Conservation (phyloP, 2,329 filamentous ascomycete genomes). For the Aspergillus amoenus region DNA sequence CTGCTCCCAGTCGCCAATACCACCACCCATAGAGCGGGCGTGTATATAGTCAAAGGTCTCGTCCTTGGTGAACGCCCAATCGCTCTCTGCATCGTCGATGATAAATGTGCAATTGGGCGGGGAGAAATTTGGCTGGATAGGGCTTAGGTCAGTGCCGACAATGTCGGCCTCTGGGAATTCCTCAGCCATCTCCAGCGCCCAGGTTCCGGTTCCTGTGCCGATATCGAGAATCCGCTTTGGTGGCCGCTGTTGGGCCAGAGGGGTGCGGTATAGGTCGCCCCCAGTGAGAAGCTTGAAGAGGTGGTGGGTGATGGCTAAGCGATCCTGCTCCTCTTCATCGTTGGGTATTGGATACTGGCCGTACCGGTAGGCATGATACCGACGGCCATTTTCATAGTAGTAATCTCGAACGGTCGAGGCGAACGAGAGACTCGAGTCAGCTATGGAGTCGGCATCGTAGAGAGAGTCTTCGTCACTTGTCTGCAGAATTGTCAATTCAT, state of each 20-base stretch:
- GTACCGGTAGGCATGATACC: conserved; percentile 44
- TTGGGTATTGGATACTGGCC: conserved; percentile 46
- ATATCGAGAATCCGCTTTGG: conserved; percentile 32
- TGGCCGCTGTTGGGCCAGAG: conserved; percentile 24
- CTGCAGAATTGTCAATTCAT: conserved; percentile 18
- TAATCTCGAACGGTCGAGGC: conserved; percentile 41
- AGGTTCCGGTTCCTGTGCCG: conserved; percentile 35
- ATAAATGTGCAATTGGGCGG: conserved; percentile 53
- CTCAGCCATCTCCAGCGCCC: conserved; percentile 47
- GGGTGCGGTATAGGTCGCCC: conserved; percentile 40
- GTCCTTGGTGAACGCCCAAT: conserved; percentile 40
- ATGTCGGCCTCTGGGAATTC: conserved; percentile 36
- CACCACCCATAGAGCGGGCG: conserved; percentile 35
- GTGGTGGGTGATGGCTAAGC: conserved; percentile 42
- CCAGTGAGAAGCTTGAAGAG: conserved; percentile 37
- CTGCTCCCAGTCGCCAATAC: conserved; percentile 36
- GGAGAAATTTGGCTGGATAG: conserved; percentile 40
- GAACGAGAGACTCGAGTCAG: conserved; percentile 42
- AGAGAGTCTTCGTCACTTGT: conserved; percentile 38
- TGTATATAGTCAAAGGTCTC: conserved; percentile 43
- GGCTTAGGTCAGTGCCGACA: conserved; percentile 36
- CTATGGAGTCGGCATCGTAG: conserved; percentile 31
- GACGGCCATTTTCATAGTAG: conserved; percentile 43
- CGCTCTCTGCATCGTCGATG: conserved; percentile 45
- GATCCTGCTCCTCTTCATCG: conserved; percentile 46